A percentile compares a stretch with the other conserved stretches of the same genome.
Evolutionary conservation across 2,329 filamentous ascomycete species (phyloP).

Genomic region (Fusarium circinatum): DNA sequence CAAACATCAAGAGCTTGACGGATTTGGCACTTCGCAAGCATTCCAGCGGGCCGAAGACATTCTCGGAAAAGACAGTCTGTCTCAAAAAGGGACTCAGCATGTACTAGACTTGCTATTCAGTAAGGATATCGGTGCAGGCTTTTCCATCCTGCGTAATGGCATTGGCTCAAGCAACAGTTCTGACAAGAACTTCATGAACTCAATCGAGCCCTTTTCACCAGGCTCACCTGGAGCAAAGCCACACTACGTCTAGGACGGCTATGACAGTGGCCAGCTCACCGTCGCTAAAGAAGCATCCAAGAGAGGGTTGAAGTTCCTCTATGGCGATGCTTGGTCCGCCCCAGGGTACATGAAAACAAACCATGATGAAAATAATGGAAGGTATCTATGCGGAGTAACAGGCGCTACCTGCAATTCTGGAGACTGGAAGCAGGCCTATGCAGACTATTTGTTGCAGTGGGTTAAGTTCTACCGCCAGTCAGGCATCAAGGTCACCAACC

Average conservation of each 20-base stretch:
- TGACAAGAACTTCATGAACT: background rate
- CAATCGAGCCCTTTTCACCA: background rate
- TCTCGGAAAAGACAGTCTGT: background rate
- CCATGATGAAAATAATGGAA: background rate
- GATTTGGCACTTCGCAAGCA: background rate
- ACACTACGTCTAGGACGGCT: background rate
- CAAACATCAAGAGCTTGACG: background rate
- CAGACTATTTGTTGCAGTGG: background rate
- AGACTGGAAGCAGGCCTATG: background rate
- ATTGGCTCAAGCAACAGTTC: background rate
- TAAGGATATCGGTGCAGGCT: background rate
- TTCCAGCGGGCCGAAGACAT: background rate
- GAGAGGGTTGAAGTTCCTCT: background rate
- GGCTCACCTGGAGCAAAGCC: background rate
- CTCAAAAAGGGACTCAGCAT: background rate
- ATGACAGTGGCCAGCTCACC: background rate
- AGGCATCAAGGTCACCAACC: background rate
- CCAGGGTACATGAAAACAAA: background rate
- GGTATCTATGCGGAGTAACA: background rate
- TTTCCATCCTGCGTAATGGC: background rate
- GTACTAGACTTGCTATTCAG: background rate
- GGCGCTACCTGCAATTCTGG: background rate
- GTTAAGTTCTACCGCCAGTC: background rate
- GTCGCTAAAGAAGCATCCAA: background rate
- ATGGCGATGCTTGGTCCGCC: background rate